phyloP scores from a whole-genome alignment of 2,329 filamentous ascomycete species.

The Phialophora expanda region DNA sequence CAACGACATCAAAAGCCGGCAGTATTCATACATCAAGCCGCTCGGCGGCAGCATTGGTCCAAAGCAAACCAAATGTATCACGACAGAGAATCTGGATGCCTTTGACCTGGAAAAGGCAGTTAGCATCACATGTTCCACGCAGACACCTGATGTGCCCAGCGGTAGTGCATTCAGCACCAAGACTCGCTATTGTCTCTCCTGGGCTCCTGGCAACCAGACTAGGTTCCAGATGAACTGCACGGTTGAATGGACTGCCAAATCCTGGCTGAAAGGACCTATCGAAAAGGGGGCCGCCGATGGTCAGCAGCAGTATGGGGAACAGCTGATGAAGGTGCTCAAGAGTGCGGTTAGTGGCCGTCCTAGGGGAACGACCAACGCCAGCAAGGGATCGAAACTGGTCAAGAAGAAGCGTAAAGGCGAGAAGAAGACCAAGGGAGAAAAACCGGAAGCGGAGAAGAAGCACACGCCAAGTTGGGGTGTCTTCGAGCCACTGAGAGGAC shows the following conservation, averaged over 20 bases:
- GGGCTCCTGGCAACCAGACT: constrained; percentile 86
- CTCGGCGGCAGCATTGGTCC: constrained; percentile 83
- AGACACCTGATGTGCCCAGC: constrained; percentile 92
- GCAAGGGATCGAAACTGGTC: constrained; percentile 57
- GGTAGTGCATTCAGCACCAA: constrained; percentile 91
- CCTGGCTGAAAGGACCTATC: constrained; percentile 95
- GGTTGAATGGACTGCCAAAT: constrained; percentile 96
- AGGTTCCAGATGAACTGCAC: constrained; percentile 84
- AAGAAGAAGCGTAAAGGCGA: constrained; percentile 65
- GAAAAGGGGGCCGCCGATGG: constrained; percentile 95
- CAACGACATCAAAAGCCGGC: constrained; percentile 74
- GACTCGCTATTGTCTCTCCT: constrained; percentile 92
- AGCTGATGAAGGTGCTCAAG: constrained; percentile 76
- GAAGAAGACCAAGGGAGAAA: constrained; percentile 54
- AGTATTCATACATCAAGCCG: constrained; percentile 90
- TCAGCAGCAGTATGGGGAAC: constrained; percentile 80
- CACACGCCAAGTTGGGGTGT: constrained; percentile 71
- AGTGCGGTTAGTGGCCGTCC: constrained; percentile 71
- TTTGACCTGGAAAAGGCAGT: constrained; percentile 87
- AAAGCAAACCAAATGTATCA: constrained; percentile 92
- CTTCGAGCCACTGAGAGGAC: constrained; percentile 75
- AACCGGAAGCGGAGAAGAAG: constrained; percentile 50
- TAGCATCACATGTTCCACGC: constrained; percentile 79
- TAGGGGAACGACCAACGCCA: constrained; percentile 55
- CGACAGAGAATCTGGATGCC: constrained; percentile 79